Base-by-base conservation (phyloP, 176 grass and related monocot genomes). In the Dactylis glomerata region DNA sequence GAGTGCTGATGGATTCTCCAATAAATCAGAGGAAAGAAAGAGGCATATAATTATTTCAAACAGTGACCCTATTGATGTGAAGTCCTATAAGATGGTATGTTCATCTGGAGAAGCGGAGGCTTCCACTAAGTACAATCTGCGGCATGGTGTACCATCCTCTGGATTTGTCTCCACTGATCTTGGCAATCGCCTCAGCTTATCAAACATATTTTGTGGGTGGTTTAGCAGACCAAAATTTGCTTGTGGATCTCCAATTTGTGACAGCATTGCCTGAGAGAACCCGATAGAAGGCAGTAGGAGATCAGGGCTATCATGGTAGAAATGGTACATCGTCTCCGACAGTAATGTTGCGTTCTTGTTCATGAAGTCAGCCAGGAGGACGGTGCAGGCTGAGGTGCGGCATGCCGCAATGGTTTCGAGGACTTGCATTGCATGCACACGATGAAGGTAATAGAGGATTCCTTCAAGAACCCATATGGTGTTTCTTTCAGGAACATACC, bases 381-480 rank as follows among this genome's bases (percentile, higher is more conserved):
- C 75, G 0, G 62, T 82, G 50, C 34, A 52, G 34, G 89, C 81
- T 42, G 70, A 75, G 49, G 28, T 27, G 52, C 90, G 71, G 16
- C 81, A 82, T 50, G 85, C 86, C 7, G 75, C 96, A 32, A 98
- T 96, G 28, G 83, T 77, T 80, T 89, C 42, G 2, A 98, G 93
- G 56, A 98, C 91, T 82, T 94, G 91, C 91, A 96, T 94, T 32
- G 93, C 96, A 42, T 90, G 73, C 3, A 80, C 77, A 23, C 94
- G 63, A 8, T 89, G 87, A 31, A 98, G 96, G 77, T 98, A 98
- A 82, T 94, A 98, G 34, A 98, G 72, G 66, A 98, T 95, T 73
- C 96, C 96, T 94, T 98, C 93, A 10, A 98, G 93, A 36, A 98
- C 83, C 96, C 96, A 98, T 79, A 98, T 76, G 3, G 96, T 95